Conservation (phyloP, 2,329 filamentous ascomycete genomes). For the Hypomyces rosellus region DNA sequence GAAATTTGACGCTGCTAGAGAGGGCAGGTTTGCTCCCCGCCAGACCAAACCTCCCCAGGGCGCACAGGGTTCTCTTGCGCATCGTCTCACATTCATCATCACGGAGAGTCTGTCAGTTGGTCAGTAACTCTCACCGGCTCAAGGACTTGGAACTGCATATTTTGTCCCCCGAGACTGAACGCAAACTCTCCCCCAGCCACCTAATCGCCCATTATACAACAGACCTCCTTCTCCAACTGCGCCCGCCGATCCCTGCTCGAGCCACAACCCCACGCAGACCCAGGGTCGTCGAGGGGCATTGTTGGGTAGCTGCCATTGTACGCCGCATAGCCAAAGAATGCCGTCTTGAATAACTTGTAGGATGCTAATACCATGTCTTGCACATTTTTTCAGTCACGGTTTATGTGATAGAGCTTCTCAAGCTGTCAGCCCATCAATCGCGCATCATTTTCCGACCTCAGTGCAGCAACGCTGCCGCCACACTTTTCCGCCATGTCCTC, state of each 20-base stretch:
- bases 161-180: not conserved
- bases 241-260: not conserved
- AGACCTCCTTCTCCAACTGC: too few relatives aligned
- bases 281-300: not conserved
- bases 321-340: not conserved
- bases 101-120: conserved; percentile 4
- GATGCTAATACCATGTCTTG: conserved; percentile 4
- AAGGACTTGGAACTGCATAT: not conserved
- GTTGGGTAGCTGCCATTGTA: conserved; percentile 4
- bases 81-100: conserved; percentile 8
- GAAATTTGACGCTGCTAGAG: conserved; percentile 14
- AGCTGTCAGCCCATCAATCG: not conserved
- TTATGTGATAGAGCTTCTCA: conserved; percentile 8
- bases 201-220: not conserved
- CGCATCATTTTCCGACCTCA: conserved; percentile 12
- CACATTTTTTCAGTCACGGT: not conserved
- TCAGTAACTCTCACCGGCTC: too few relatives aligned
- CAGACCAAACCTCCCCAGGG: conserved; percentile 11
- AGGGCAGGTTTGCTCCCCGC: conserved; percentile 12
- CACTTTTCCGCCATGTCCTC: conserved; percentile 53
- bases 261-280: not conserved
- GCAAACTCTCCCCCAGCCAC: not conserved
- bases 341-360: not conserved
- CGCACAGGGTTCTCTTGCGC: conserved; percentile 14
- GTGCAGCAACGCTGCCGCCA: conserved; percentile 17